Evolutionary conservation across 805 yeast genomes (phyloP).

Genomic region (Torulaspora indica): DNA sequence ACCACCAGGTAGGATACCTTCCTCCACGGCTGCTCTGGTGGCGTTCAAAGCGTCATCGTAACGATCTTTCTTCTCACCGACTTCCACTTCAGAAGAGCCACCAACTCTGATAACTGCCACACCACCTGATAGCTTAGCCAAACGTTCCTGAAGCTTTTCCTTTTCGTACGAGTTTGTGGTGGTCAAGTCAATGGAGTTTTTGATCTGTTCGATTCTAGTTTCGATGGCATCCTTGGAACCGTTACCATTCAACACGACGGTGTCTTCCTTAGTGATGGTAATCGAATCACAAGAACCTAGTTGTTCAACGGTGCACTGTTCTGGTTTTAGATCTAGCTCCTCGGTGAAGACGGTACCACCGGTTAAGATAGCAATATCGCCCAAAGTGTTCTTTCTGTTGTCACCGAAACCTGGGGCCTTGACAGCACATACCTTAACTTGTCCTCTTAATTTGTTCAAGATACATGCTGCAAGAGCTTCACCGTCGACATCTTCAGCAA

Average conservation of each 20-base stretch:
- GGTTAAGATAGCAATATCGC: conserved; percentile 90
- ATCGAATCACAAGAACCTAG: conserved; percentile 90
- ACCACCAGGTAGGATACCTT: conserved; percentile 98
- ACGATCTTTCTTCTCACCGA: conserved; percentile 98
- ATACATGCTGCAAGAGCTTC: conserved; percentile 98
- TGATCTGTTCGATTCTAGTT: conserved; percentile 91
- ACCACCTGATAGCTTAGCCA: conserved; percentile 96
- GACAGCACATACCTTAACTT: conserved; percentile 94
- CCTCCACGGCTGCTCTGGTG: conserved; percentile 98
- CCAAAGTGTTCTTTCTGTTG: conserved; percentile 92
- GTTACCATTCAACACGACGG: conserved; percentile 88
- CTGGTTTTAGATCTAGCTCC: conserved; percentile 93
- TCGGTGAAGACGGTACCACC: conserved; percentile 87
- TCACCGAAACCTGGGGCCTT: conserved; percentile 99
- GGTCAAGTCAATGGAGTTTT: conserved; percentile 68
- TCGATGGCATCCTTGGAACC: conserved; percentile 77
- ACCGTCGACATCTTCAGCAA: conserved; percentile 96
- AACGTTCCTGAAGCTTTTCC: conserved; percentile 95
- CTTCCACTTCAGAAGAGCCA: conserved; percentile 95
- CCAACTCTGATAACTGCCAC: conserved; percentile 98
- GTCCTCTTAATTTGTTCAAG: conserved; percentile 95
- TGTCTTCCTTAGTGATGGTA: conserved; percentile 92
- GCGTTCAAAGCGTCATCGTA: conserved; percentile 98
- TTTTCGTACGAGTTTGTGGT: conserved; percentile 81
- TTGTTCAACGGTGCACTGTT: conserved; percentile 82